Base-by-base conservation (phyloP, 768 basidiomycete genomes). In the Cyclocybe cylindracea region DNA sequence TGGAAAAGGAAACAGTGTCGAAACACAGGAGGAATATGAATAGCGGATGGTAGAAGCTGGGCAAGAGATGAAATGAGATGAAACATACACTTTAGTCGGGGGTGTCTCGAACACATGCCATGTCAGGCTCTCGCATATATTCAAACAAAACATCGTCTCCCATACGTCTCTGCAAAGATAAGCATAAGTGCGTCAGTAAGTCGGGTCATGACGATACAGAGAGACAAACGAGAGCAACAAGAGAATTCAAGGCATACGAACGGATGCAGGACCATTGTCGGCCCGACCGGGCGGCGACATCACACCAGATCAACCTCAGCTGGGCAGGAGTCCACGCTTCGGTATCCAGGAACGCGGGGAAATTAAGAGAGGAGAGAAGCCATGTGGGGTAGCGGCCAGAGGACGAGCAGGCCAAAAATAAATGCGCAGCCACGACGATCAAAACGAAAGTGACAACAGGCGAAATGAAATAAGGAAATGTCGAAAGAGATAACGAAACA, bases 71-170 rank as follows among this genome's bases (percentile, higher is more conserved):
- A 47, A 40, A 53, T 48, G 48, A 33, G 18, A 4, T 33, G 33
- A 19, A 13, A 75, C 79, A 61, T 69, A 87, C 84, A 86, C 85
- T 77, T 77, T 80, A 2, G 70, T 69, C 3, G 87, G 86, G 6
- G 82, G 78, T 14, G 66, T 75, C 19, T 79, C 73, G 56, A 88
- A 87, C 44, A 78, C 73, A 67, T 89, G 85, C 76, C 79, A 86
- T 0, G 86, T 86, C 29, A 82, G 60, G 58, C 83, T 83, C 37
- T 79, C 76, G 52, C 78, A 80, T 9, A 82, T 69, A 45, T 80
- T 78, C 44, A 77, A 74, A 49, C 74, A 73, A 57, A 79, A 81
- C 46, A 75, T 66, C 13, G 78, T 81, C 63, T 88, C 86, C 85
- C 86, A 86, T 14, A 85, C 78, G 58, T 89, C 87, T 55, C 87